These are phyloP conservation scores for Clavaria fumosa DNA, from an alignment of 768 basidiomycete genomes.

Conservation along the genomic window DNA sequence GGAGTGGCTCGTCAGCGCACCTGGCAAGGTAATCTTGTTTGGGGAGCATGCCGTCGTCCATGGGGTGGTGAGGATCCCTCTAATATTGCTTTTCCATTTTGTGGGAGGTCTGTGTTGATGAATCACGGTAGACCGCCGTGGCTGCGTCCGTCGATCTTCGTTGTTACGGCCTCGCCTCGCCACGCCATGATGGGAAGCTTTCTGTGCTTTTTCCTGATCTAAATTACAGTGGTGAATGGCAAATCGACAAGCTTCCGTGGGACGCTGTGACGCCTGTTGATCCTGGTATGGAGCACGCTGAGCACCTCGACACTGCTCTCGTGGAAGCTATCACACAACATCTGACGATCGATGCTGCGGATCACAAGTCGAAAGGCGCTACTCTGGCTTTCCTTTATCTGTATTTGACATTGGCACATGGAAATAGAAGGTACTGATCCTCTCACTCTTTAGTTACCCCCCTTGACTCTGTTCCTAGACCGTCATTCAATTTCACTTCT, in stretches of 20 bases:
- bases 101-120: conserved; percentile 2
- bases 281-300: conserved; percentile 38
- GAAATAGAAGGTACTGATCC: conserved; percentile 36
- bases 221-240: conserved; percentile 69
- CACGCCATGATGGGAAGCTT: conserved; percentile 56
- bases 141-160: conserved; percentile 92
- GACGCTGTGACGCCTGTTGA: conserved; percentile 41
- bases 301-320: conserved; percentile 56
- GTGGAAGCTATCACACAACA: conserved; percentile 50
- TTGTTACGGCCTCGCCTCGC: conserved; percentile 76
- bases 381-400: conserved; percentile 78
- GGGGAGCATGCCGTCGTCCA: conserved; percentile 99
- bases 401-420: conserved; percentile 64
- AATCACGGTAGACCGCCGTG: conserved; percentile 61
- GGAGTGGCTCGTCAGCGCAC: conserved; percentile 86
- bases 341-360: conserved; percentile 22
- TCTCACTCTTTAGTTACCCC: conserved; percentile 8
- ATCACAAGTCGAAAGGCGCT: conserved; percentile 27
- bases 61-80: conserved; percentile 59
- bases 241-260: conserved; percentile 67
- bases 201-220: conserved; percentile 72
- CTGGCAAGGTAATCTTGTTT: conserved; percentile 95
- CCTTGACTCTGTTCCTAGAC: conserved; percentile 27
- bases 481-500: conserved; percentile 62
- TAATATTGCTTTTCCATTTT: conserved; percentile 5